Conservation (phyloP, 2,329 filamentous ascomycete species). For the Aschersonia sp. region DNA sequence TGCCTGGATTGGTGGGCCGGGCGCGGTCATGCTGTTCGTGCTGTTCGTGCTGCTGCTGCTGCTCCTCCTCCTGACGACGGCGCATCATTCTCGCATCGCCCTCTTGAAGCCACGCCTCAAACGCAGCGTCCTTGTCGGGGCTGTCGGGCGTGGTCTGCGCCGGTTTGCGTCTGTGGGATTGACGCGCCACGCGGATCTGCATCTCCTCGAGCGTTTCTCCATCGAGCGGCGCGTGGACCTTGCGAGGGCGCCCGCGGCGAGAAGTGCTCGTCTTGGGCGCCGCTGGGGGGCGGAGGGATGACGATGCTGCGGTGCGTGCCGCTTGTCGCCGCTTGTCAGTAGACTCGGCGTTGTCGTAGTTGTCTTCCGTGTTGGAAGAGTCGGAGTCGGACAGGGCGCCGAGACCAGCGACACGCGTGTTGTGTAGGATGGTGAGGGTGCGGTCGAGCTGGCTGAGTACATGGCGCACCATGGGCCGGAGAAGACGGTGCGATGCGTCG, state of each 20-base stretch:
- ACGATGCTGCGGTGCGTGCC: neutral
- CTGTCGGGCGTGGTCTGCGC: neutral
- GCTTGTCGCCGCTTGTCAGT: no score
- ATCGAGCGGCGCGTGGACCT: slow-evolving; percentile 20
- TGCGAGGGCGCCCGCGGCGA: slow-evolving; percentile 24
- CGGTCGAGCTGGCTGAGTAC: slow-evolving; percentile 55
- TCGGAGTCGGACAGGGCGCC: slow-evolving; percentile 22
- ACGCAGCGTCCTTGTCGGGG: slow-evolving; percentile 14
- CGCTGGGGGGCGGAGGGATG: neutral
- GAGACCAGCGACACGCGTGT: slow-evolving; percentile 38
- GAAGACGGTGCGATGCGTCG: slow-evolving; percentile 44
- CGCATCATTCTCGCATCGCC: slow-evolving; percentile 10
- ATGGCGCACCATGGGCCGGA: slow-evolving; percentile 56
- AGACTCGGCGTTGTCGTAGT: slow-evolving; percentile 11
- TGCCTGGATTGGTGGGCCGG: slow-evolving; percentile 9
- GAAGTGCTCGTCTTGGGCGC: neutral
- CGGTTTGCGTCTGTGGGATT: slow-evolving; percentile 14
- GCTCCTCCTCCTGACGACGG: neutral
- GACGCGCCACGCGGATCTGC: slow-evolving; percentile 29
- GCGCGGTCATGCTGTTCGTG: neutral
- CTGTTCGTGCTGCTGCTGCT: neutral
- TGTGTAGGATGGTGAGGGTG: slow-evolving; percentile 56
- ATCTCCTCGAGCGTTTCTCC: slow-evolving; percentile 33
- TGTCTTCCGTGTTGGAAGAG: slow-evolving; percentile 21
- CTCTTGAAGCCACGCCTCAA: slow-evolving; percentile 18